Conservation (phyloP, 148 eudicot genomes). For the Selenicereus undatus region DNA sequence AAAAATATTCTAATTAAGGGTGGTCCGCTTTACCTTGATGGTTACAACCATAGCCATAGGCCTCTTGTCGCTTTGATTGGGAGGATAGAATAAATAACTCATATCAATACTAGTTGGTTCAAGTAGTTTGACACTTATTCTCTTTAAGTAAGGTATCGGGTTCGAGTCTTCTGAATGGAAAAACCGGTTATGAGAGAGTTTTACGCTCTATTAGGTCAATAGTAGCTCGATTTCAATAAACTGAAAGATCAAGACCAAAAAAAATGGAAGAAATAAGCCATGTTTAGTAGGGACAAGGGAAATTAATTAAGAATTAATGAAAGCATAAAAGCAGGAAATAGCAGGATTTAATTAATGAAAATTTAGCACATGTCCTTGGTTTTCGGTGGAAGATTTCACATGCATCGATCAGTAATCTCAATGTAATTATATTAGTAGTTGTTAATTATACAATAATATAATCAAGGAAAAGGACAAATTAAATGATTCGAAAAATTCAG, state of each 20-base stretch:
- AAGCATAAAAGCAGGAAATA: not conserved
- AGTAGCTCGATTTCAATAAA: no score
- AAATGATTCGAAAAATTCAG: not conserved
- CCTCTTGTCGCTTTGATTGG: not conserved
- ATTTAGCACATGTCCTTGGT: conserved; percentile 7
- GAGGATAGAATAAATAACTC: no score
- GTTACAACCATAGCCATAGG: not conserved
- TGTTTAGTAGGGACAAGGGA: not conserved
- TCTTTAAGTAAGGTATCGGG: no score
- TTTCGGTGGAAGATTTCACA: not conserved
- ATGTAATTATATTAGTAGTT: not conserved
- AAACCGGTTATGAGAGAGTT: no score
- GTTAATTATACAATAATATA: not conserved
- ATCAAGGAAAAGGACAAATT: not conserved
- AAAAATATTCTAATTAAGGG: not conserved
- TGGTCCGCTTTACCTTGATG: not conserved
- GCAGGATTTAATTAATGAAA: not conserved
- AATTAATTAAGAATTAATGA: not conserved
- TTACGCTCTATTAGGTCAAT: no score
- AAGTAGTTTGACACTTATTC: no score
- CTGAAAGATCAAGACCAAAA: no score
- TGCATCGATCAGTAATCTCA: not conserved
- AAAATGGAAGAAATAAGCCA: not conserved
- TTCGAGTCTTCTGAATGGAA: no score
- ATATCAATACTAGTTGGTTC: no score